Conservation (phyloP, 805 yeast genomes). For the Spathaspora boniae region DNA sequence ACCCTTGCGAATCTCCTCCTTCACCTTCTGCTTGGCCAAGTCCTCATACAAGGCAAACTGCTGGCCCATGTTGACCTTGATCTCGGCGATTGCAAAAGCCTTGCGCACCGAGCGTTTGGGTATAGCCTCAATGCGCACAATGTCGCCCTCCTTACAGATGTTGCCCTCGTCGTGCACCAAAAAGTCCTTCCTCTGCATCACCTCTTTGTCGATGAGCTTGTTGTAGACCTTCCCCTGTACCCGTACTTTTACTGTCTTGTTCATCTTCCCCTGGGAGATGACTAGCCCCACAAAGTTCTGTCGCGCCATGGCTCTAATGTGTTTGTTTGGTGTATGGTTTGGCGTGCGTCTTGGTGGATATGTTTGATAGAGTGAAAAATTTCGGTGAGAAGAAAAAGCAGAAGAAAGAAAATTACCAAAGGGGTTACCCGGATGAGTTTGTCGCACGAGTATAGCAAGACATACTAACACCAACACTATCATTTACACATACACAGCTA, state of each 20-base stretch:
- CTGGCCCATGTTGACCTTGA: conserved; percentile 84
- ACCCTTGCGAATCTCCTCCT: conserved; percentile 60
- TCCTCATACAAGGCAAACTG: conserved; percentile 78
- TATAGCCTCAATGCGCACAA: conserved; percentile 87
- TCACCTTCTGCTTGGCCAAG: conserved; percentile 66
- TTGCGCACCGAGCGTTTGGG: conserved; percentile 82
- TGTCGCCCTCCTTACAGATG: conserved; percentile 90
- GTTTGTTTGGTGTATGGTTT: background rate
- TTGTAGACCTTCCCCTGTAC: conserved; percentile 76
- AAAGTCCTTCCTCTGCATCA: conserved; percentile 75
- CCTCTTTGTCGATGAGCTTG: conserved; percentile 67
- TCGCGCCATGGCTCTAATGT: conserved; percentile 59
- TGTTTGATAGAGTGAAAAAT: conserved; percentile 3
- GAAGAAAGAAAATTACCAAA: background rate
- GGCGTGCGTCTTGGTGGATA: background rate
- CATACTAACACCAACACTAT: background rate
- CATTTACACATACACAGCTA: background rate
- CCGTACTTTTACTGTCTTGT: conserved; percentile 90
- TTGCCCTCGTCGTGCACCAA: conserved; percentile 93
- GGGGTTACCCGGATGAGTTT: background rate
- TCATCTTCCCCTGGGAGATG: conserved; percentile 93
- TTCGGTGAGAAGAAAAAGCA: conserved; percentile 1
- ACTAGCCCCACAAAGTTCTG: conserved; percentile 91
- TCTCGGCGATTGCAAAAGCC: conserved; percentile 88
- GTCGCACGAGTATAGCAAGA: background rate